Percentiles rank a stretch among this genome's conserved stretches.
Evolutionary conservation across 495 filamentous ascomycete species (phyloP).

Genomic region (Aspergillus heteromorphus): DNA sequence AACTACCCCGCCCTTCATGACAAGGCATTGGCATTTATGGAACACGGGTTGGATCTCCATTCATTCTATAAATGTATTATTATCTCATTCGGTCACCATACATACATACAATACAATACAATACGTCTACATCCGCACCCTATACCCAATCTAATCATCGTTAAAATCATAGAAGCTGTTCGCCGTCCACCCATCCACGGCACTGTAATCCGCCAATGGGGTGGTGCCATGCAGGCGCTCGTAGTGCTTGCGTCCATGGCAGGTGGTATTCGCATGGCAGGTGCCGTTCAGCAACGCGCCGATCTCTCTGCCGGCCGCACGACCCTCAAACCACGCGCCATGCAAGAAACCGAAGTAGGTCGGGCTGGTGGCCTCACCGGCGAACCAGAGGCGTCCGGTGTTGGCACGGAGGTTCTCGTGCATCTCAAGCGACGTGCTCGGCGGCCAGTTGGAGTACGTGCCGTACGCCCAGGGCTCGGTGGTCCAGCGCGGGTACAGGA

Average conservation of each 20-base stretch:
- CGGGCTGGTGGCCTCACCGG: conserved; percentile 63
- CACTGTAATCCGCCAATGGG: conserved; percentile 10
- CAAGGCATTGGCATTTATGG: too few relatives aligned
- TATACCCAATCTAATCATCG: conserved; percentile 4
- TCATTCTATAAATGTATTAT: too few relatives aligned
- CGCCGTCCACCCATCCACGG: conserved; percentile 29
- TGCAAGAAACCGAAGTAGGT: conserved; percentile 70
- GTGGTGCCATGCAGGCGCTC: conserved; percentile 25
- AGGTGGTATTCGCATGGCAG: not conserved
- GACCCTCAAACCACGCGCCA: conserved; percentile 58
- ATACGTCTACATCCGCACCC: too few relatives aligned
- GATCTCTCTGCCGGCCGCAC: conserved; percentile 45
- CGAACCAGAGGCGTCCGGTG: conserved; percentile 60
- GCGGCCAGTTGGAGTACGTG: conserved; percentile 68
- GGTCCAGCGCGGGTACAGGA: conserved; percentile 67
- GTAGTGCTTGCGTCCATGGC: not conserved
- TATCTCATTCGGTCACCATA: too few relatives aligned
- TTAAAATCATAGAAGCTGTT: conserved; percentile 16
- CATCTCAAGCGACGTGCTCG: conserved; percentile 56
- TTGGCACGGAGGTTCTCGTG: conserved; percentile 70
- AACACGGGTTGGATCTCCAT: too few relatives aligned
- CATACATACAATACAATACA: too few relatives aligned
- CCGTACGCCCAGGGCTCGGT: conserved; percentile 61
- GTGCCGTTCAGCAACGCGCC: conserved; percentile 27
- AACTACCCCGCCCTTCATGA: too few relatives aligned